Conservation (phyloP, 73 alveolate species). For the Tetrahymena malaccensis region DNA sequence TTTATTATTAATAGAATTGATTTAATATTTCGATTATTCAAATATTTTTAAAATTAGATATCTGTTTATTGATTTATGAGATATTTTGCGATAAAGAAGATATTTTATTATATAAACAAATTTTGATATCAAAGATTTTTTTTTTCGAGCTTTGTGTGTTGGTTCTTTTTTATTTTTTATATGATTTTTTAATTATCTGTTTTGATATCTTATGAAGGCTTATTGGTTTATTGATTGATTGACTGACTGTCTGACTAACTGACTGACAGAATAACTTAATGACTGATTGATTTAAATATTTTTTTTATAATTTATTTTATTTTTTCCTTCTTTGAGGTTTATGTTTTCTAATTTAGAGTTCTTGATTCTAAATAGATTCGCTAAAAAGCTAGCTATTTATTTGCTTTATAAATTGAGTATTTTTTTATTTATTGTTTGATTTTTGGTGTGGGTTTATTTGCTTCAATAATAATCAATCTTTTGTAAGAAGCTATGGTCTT, state of each 20-base stretch:
- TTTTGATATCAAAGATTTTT: background rate
- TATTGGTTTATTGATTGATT: background rate
- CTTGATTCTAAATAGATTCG: background rate
- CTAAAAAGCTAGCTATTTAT: background rate
- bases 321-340: too few species aligned
- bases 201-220: background rate
- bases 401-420: conserved; percentile 3
- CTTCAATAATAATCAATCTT: too few species aligned
- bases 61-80: too few species aligned
- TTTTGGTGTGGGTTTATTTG: too few species aligned
- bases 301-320: too few species aligned
- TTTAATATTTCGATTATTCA: background rate
- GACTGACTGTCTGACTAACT: too few species aligned
- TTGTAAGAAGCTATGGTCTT: too few species aligned
- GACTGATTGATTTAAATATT: background rate
- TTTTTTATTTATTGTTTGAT: background rate
- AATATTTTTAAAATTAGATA: background rate
- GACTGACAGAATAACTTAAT: too few species aligned
- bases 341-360: background rate
- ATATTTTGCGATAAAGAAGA: background rate
- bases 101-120: too few species aligned
- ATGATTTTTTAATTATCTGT: too few species aligned
- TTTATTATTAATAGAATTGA: background rate
- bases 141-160: too few species aligned
- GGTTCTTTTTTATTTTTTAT: too few species aligned